Conservation (phyloP, 768 basidiomycete species). For the Auricularia auricula-judae region DNA sequence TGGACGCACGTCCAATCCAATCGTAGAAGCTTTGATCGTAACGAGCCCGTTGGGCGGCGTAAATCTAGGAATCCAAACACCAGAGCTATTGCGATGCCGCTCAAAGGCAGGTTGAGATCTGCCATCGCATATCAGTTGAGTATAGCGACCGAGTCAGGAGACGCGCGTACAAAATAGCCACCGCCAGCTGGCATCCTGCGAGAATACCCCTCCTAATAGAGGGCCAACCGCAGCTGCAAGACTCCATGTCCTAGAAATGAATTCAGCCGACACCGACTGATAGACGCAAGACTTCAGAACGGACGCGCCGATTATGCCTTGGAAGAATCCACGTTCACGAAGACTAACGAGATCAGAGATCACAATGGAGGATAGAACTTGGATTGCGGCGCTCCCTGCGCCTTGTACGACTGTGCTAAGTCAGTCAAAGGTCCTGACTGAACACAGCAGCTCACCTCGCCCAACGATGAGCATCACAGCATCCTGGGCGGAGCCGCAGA, state of each 20-base stretch:
- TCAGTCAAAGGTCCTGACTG: neutral
- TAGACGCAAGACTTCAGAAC: neutral
- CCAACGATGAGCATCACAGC: slow-evolving; percentile 25
- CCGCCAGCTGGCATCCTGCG: slow-evolving; percentile 1
- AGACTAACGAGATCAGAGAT: slow-evolving; percentile 1
- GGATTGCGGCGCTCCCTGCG: neutral
- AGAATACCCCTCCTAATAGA: neutral
- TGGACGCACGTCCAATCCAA: neutral
- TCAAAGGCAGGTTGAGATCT: slow-evolving; percentile 3
- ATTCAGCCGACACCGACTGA: neutral
- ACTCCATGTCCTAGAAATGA: neutral
- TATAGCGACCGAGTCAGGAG: neutral
- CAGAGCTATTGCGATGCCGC: neutral
- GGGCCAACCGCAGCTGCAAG: slow-evolving; percentile 1
- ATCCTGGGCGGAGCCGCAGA: slow-evolving; percentile 22
- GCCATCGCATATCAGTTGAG: neutral
- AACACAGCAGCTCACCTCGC: slow-evolving; percentile 12
- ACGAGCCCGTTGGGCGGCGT: neutral
- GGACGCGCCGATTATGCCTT: neutral
- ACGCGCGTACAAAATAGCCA: slow-evolving; percentile 1
- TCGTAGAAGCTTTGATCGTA: neutral
- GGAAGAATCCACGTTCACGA: slow-evolving; percentile 1
- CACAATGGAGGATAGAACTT: neutral
- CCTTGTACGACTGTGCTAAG: neutral
- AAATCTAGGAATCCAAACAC: neutral